phyloP scores from a whole-genome alignment of 352 stramenopile genomes.

The Porosira glacialis region DNA sequence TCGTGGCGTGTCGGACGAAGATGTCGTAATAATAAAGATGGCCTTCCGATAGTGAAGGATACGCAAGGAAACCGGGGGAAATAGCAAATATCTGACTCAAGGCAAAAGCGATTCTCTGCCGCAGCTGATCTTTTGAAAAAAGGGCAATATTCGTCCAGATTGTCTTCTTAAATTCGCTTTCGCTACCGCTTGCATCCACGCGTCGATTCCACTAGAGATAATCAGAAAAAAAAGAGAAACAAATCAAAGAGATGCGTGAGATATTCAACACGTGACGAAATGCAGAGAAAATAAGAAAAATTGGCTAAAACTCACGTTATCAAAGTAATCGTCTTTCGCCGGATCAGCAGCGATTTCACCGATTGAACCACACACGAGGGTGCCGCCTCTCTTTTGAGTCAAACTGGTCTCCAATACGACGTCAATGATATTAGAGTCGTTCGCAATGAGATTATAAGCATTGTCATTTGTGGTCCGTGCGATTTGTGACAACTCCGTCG shows the following conservation, averaged over 20 bases:
- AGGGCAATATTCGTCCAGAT: constrained; percentile 28
- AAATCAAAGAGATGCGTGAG: too few species aligned
- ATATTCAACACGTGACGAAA: too few species aligned
- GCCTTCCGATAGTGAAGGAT: constrained; percentile 50
- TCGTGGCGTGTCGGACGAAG: constrained; percentile 75
- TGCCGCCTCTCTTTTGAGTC: constrained; percentile 14
- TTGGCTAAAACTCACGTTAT: neutral
- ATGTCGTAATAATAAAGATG: constrained; percentile 81
- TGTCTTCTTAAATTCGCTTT: too few species aligned
- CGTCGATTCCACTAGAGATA: too few species aligned
- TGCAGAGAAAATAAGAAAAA: neutral
- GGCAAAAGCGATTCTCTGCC: constrained; percentile 79
- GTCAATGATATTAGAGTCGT: constrained; percentile 22
- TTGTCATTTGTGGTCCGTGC: constrained; percentile 25
- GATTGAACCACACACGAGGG: constrained; percentile 36
- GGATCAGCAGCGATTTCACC: constrained; percentile 25
- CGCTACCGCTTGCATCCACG: too few species aligned
- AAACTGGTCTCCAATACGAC: constrained; percentile 29
- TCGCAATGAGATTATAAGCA: constrained; percentile 17
- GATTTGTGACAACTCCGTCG: too few species aligned
- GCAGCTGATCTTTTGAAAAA: constrained; percentile 65
- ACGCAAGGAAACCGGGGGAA: constrained; percentile 23
- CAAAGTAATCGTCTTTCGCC: neutral
- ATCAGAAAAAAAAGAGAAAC: too few species aligned
- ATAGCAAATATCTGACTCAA: constrained; percentile 68